Evolutionary conservation across 2,329 filamentous ascomycete genomes (phyloP).

Genomic region (Cryphonectria radicalis): DNA sequence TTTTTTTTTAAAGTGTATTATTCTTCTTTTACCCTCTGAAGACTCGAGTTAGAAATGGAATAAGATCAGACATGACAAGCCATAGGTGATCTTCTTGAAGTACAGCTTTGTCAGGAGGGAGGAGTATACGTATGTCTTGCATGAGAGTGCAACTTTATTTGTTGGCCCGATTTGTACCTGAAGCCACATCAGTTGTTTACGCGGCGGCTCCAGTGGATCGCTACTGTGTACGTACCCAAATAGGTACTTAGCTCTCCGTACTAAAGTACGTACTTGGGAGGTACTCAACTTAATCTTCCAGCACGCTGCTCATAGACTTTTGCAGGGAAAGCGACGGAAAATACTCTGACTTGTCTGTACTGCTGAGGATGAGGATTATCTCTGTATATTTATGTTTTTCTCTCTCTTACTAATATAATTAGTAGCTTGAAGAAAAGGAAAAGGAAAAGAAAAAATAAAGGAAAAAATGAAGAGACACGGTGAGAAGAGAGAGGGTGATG

Average conservation of each 20-base stretch:
- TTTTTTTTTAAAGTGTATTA: not conserved
- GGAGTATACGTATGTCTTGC: not conserved
- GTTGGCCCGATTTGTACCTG: not conserved
- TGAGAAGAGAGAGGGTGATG: not conserved
- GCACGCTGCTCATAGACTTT: not conserved
- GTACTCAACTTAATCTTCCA: not conserved
- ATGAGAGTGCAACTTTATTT: not conserved
- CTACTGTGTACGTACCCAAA: not conserved
- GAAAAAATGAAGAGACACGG: not conserved
- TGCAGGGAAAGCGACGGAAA: not conserved
- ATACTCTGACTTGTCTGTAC: not conserved
- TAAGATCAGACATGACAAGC: not conserved
- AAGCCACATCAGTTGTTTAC: not conserved
- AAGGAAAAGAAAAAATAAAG: not conserved
- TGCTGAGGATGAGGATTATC: not conserved
- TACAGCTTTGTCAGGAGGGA: not conserved
- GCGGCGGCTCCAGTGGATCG: not conserved
- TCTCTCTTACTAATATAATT: too few species aligned
- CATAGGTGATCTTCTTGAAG: not conserved
- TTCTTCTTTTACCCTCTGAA: not conserved
- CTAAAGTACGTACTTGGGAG: not conserved
- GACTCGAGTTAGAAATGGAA: not conserved
- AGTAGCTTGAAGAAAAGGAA: not conserved
- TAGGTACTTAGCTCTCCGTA: not conserved
- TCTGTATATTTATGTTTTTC: not conserved